These are phyloP conservation scores for Epichloe sp. DNA, from an alignment of 2,329 filamentous ascomycete genomes.

Conservation along the genomic window DNA sequence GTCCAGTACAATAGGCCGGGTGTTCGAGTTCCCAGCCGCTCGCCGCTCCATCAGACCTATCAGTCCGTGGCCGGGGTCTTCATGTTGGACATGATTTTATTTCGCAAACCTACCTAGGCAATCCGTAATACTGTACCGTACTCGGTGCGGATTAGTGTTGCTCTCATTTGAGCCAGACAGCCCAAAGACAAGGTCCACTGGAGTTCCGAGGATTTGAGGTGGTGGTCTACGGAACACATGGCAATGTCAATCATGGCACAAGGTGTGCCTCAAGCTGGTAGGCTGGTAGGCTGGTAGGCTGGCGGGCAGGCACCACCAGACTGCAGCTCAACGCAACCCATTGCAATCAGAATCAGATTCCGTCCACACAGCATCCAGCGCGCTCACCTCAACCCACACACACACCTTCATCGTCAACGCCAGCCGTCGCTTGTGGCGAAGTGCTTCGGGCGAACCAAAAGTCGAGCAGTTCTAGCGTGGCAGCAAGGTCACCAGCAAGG, in stretches of 20 bases:
- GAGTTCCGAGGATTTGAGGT: background rate
- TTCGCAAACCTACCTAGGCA: no score
- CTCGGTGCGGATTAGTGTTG: background rate
- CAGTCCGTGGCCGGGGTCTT: background rate
- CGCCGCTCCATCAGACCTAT: background rate
- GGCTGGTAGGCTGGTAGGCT: no score
- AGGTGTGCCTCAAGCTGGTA: background rate
- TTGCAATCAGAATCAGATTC: background rate
- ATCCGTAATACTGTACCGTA: no score
- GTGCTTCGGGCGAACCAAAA: background rate
- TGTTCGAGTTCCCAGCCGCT: conserved; percentile 6
- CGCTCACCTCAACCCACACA: background rate
- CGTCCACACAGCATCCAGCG: background rate
- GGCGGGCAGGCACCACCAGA: no score
- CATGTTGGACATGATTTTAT: no score
- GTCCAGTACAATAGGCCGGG: background rate
- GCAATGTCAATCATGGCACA: background rate
- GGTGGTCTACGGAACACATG: background rate
- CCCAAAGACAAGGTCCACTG: background rate
- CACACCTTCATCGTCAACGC: background rate
- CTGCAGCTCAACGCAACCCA: no score
- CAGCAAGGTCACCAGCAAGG: no score
- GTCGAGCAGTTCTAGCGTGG: no score
- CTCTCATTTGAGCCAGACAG: no score
- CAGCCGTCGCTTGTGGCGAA: background rate